Percentiles rank a stretch among this genome's conserved stretches.
Evolutionary conservation across 306 rosid genomes (phyloP).

Genomic region (Sesbania bispinosa): DNA sequence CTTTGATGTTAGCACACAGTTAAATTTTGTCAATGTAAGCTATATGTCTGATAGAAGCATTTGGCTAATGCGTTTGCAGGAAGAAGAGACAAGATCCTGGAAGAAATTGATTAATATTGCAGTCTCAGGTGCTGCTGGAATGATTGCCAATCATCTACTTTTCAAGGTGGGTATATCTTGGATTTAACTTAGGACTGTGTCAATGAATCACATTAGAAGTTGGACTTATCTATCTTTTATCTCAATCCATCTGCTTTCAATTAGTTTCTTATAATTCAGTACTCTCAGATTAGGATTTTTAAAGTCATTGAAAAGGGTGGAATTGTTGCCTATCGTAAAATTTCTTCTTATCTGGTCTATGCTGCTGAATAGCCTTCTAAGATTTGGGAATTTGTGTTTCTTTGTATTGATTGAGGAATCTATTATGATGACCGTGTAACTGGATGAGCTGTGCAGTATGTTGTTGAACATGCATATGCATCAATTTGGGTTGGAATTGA

Average conservation of each 20-base stretch:
- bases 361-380: not conserved
- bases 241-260: not conserved
- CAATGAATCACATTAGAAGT: not conserved
- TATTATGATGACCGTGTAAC: not conserved
- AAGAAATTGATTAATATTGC: conserved; percentile 82
- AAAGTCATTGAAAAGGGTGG: not conserved
- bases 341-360: too few relatives aligned
- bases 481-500: not conserved
- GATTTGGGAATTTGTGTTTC: not conserved
- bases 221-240: not conserved
- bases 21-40: not conserved
- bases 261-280: not conserved
- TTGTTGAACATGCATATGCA: not conserved
- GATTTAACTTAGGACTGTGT: not conserved
- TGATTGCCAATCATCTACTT: conserved; percentile 94
- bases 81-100: conserved; percentile 94
- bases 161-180: conserved; percentile 70
- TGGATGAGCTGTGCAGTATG: not conserved
- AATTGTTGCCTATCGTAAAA: not conserved
- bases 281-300: conserved; percentile 2
- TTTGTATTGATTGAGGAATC: not conserved
- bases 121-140: conserved; percentile 99
- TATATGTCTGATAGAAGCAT: not conserved
- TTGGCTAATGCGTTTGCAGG: conserved; percentile 49
- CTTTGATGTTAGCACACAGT: not conserved